Base-by-base conservation (phyloP, 2,329 filamentous ascomycete species). In the Diaporthe sp. region DNA sequence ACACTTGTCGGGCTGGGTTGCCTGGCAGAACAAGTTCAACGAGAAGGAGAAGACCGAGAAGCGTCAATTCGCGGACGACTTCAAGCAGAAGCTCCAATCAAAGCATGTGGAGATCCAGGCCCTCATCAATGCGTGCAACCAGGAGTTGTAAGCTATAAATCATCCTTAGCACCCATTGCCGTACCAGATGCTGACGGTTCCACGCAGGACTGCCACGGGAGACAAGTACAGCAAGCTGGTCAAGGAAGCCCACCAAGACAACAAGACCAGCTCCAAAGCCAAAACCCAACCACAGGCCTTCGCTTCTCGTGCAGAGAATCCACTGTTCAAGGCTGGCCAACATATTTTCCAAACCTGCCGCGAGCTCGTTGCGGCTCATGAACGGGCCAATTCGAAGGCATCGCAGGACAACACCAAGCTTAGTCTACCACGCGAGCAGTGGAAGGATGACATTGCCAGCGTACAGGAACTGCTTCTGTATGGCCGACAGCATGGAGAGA, bases 391-490 rank as follows among this genome's bases (percentile, higher is more conserved):
- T 17, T 77, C 79, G 62, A 78, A 77, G 44, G 78, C 81, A 17
- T 73, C 75, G 10, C 75, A 79, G 8, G 79, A n/a, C 12, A 46
- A 46, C 25, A 51, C 44, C 22, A 71, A 80, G 37, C 49, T 82
- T 34, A 76, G 78, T 4, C 76, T 81, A 9, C 82, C 82, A 4
- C 77, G 77, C 17, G 78, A 78, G 28, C 78, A 67, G 39, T 85
- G 83, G 84, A 79, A 82, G 61, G 77, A 83, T 67, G 84, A 86
- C 73, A 81, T 81, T 51, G 74, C 80, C 44, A 80, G 82, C 13
- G 79, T 83, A 49, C 80, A 80, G 61, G 80, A 82, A 19, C 60
- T 85, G 46, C 77, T 86, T 22, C 74, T 75, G 9, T 81, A 78
- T 46, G 82, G 83, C n/a, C 80, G 78, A 37, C 76, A 81, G 74